Conservation (phyloP, 2,329 filamentous ascomycete species). For the Lomentospora prolificans region DNA sequence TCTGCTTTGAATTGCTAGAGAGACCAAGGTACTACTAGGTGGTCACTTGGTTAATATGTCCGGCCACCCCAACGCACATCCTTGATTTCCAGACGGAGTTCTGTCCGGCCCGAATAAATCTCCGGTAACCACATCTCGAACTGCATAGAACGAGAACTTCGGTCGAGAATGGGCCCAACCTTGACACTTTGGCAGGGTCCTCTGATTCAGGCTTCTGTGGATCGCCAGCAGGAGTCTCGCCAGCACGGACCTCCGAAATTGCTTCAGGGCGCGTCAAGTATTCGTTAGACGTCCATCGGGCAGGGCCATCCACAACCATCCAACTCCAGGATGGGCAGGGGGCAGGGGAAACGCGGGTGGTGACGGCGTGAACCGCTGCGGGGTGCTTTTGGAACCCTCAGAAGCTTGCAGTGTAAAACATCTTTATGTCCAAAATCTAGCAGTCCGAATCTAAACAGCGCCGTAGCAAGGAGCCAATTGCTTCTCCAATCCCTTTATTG, state of each 20-base stretch:
- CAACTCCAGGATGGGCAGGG: constrained; percentile 3
- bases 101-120: background rate
- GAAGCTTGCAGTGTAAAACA: background rate
- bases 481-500: background rate
- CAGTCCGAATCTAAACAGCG: constrained; percentile 1
- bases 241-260: background rate
- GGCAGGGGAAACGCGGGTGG: background rate
- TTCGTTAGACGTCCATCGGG: background rate
- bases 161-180: background rate
- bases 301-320: constrained; percentile 2
- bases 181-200: background rate
- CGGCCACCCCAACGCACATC: no score
- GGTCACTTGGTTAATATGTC: no score
- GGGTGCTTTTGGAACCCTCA: background rate
- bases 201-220: background rate
- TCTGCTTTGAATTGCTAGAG: no score
- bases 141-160: background rate
- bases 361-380: background rate
- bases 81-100: no score
- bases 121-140: constrained; percentile 2
- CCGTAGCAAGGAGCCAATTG: background rate
- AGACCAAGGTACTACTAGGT: no score
- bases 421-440: background rate
- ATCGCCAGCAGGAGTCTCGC: background rate
- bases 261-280: background rate